Base-by-base conservation (phyloP, 2,329 filamentous ascomycete genomes). In the Beauveria caledonica region DNA sequence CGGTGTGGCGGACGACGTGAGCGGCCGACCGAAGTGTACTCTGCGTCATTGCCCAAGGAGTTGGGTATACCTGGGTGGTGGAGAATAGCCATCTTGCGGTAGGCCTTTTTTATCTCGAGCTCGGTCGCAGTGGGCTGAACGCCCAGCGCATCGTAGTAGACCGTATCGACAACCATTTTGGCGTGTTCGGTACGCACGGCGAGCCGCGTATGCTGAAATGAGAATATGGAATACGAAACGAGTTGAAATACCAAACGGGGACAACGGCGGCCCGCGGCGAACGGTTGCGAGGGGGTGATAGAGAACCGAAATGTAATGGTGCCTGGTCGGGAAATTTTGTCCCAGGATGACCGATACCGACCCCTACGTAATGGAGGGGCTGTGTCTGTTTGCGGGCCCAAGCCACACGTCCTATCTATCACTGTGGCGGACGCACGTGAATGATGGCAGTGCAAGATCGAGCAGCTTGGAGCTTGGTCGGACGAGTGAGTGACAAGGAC, bases 101-200 rank as follows among this genome's bases (percentile, higher is more conserved):
- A 97, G 29, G 92, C 92, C 78, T 96, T 96, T 76, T 97, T 97
- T 77, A 97, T 97, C 73, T 97, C 92, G 55, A 96, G 83, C 73
- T 93, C 90, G 44, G 90, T 88, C 33, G 92, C 93, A 60, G 88
- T 90, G 66, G 91, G 87, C 76, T 87, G 80, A 69, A 97, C 92
- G 70, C 89, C 90, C 44, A 97, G 81, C 67, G 85, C 86, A 76
- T 96, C 92, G 76, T 95, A 95, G 77, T 96, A 96, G 67, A 85
- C 78, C 62, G 90, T 95, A 74, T 96, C 91, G 69, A 88, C 89
- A 68, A 94, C 91, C 91, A 95, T 95, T 71, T 69, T 79, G 70
- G 65, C 36, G 66, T 64, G 42, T 44, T 54, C 33, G 51, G 52
- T 15, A 33, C 23, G 49, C 21, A 11, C 48, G 36, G 57, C 39